Conservation (phyloP, 495 filamentous ascomycete species). For the Viridothelium virens region DNA sequence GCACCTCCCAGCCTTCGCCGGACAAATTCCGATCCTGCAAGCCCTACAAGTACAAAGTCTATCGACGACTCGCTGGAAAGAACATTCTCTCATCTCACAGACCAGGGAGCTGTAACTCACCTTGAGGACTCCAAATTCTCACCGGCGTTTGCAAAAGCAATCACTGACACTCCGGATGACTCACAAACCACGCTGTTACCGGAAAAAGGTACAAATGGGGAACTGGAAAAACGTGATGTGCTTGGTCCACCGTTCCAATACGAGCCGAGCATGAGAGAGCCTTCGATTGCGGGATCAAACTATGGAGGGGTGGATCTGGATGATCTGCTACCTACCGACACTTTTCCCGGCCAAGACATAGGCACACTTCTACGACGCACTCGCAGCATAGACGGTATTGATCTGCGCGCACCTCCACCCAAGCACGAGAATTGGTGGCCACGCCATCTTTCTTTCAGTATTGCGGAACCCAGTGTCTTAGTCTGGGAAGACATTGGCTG, state of each 20-base stretch:
- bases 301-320: slow-evolving; percentile 31
- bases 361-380: slow-evolving; percentile 32
- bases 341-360: slow-evolving; percentile 23
- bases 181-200: slow-evolving; percentile 15
- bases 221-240: slow-evolving; percentile 13
- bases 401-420: slow-evolving; percentile 31
- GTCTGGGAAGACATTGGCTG: slow-evolving; percentile 51
- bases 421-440: slow-evolving; percentile 57
- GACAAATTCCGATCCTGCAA: not conserved
- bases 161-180: slow-evolving; percentile 23
- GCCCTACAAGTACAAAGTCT: slow-evolving; percentile 3
- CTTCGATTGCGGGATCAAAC: slow-evolving; percentile 32
- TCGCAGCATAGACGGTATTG: slow-evolving; percentile 38
- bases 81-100: not conserved
- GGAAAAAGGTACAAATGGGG: slow-evolving; percentile 1
- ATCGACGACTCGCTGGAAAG: not conserved
- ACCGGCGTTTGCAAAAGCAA: slow-evolving; percentile 20
- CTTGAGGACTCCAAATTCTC: not conserved
- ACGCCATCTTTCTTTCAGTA: slow-evolving; percentile 77
- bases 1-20: not conserved
- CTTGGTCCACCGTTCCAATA: not conserved
- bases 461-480: slow-evolving; percentile 82
- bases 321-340: slow-evolving; percentile 26
- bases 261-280: slow-evolving; percentile 20
- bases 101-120: not conserved